phyloP scores from a whole-genome alignment of 108 stramenopile genomes.

The Fragilaria radians region DNA sequence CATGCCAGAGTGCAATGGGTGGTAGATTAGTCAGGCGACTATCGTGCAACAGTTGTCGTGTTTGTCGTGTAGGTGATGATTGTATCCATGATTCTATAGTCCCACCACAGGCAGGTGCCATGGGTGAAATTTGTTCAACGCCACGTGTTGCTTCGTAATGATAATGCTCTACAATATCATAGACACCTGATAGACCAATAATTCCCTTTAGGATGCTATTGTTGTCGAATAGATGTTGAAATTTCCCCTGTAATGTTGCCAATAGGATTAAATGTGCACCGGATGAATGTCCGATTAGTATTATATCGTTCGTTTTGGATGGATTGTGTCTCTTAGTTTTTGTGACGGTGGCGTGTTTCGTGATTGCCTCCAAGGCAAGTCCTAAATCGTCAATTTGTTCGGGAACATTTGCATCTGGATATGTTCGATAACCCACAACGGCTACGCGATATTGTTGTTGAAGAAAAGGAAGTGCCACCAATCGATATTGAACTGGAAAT shows the following conservation, averaged over 20 bases:
- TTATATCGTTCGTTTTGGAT: too few species aligned
- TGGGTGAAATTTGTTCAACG: constrained; percentile 23
- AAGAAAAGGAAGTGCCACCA: constrained; percentile 25
- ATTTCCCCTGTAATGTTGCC: constrained; percentile 3
- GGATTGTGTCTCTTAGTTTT: background rate
- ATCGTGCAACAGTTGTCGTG: background rate
- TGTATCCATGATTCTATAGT: background rate
- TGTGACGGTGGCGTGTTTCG: background rate
- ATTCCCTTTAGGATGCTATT: background rate
- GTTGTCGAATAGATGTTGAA: background rate
- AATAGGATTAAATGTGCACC: constrained; percentile 25
- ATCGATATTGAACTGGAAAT: constrained; percentile 24
- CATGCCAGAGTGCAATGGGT: too few species aligned
- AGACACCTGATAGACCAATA: constrained; percentile 23
- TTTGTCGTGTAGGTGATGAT: background rate
- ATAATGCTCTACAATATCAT: constrained; percentile 27
- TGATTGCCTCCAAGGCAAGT: constrained; percentile 1
- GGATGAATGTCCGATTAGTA: constrained; percentile 26
- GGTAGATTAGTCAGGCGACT: too few species aligned
- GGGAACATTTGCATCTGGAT: constrained; percentile 21
- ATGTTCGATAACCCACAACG: constrained; percentile 38
- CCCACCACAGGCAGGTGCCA: constrained; percentile 18
- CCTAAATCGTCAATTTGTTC: constrained; percentile 29
- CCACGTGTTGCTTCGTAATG: constrained; percentile 21
- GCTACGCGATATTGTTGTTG: constrained; percentile 12